A percentile compares a stretch with the other conserved stretches of the same genome.
These are phyloP conservation scores for Exophiala xenobiotica DNA, from an alignment of 2,329 filamentous ascomycete species.

Conservation along the genomic window DNA sequence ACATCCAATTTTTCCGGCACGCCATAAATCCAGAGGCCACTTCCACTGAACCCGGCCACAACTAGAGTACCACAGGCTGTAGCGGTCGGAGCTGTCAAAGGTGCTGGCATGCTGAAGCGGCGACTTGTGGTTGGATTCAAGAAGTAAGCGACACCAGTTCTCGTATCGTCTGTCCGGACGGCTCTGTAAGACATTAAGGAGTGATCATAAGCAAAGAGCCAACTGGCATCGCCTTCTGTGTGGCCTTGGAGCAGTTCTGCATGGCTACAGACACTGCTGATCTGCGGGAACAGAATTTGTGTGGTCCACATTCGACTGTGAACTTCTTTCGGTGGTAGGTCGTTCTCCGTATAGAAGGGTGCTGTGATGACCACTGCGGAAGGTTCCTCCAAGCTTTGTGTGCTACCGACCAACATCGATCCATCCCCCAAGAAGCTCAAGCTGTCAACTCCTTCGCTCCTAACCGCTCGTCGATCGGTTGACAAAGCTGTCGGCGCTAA, in stretches of 20 bases:
- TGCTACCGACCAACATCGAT: conserved; percentile 75
- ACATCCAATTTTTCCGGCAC: conserved; percentile 71
- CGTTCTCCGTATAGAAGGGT: conserved; percentile 68
- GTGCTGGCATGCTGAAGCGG: conserved; percentile 59
- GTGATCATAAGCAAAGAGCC: conserved; percentile 76
- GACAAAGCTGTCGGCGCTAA: conserved; percentile 62
- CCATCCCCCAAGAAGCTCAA: conserved; percentile 76
- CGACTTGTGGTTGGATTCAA: conserved; percentile 59
- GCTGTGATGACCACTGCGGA: conserved; percentile 75
- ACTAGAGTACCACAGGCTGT: conserved; percentile 70
- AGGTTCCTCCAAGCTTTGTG: conserved; percentile 61
- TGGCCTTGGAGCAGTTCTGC: conserved; percentile 62
- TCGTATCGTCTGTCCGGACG: conserved; percentile 70
- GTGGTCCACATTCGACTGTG: conserved; percentile 80
- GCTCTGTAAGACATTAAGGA: conserved; percentile 76
- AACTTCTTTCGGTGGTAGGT: conserved; percentile 53
- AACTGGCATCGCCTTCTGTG: conserved; percentile 62
- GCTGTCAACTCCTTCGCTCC: conserved; percentile 73
- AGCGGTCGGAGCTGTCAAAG: conserved; percentile 67
- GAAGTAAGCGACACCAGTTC: conserved; percentile 77
- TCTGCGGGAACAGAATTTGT: conserved; percentile 79
- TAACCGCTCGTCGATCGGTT: conserved; percentile 71
- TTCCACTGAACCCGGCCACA: conserved; percentile 69
- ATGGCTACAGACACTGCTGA: conserved; percentile 75
- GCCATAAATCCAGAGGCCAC: conserved; percentile 76